phyloP scores from a whole-genome alignment of 2,329 filamentous ascomycete genomes.

The Thelonectria olida region DNA sequence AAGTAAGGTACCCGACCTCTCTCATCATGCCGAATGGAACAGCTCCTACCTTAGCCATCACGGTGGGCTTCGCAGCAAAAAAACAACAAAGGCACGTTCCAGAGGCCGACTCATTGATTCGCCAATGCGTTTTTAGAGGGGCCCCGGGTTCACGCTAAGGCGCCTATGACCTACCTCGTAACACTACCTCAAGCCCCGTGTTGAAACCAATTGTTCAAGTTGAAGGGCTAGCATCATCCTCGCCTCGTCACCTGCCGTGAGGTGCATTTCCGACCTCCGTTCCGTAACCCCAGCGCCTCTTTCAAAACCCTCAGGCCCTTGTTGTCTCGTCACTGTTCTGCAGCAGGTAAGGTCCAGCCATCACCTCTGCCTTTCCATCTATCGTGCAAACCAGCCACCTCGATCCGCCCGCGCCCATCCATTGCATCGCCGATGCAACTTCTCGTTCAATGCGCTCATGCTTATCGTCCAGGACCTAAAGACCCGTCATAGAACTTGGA shows the following conservation, averaged over 20 bases:
- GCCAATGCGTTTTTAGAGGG: slow-evolving; percentile 5
- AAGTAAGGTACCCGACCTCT: too few species aligned
- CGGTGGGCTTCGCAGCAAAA: background rate
- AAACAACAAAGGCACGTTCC: slow-evolving; percentile 14
- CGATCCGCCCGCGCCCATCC: background rate
- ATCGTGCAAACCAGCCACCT: slow-evolving; percentile 2
- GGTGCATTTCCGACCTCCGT: slow-evolving; percentile 4
- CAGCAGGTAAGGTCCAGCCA: slow-evolving; percentile 23
- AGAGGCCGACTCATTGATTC: slow-evolving; percentile 10
- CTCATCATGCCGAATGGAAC: too few species aligned
- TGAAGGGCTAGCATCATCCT: slow-evolving; percentile 11
- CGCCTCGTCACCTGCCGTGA: slow-evolving; percentile 20
- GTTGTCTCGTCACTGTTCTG: slow-evolving; percentile 12
- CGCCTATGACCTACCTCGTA: slow-evolving; percentile 3
- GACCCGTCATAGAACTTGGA: slow-evolving; percentile 54
- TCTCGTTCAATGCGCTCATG: slow-evolving; percentile 48
- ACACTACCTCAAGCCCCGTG: background rate
- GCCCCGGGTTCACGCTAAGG: slow-evolving; percentile 18
- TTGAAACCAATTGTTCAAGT: background rate
- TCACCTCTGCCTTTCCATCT: background rate
- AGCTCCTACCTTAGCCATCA: too few species aligned
- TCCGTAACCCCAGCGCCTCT: slow-evolving; percentile 21
- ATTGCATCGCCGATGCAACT: background rate
- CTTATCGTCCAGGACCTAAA: slow-evolving; percentile 64
- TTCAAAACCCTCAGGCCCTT: slow-evolving; percentile 19